These are phyloP conservation scores for Fusarium devonianum DNA, from an alignment of 2,329 filamentous ascomycete species.

Conservation along the genomic window DNA sequence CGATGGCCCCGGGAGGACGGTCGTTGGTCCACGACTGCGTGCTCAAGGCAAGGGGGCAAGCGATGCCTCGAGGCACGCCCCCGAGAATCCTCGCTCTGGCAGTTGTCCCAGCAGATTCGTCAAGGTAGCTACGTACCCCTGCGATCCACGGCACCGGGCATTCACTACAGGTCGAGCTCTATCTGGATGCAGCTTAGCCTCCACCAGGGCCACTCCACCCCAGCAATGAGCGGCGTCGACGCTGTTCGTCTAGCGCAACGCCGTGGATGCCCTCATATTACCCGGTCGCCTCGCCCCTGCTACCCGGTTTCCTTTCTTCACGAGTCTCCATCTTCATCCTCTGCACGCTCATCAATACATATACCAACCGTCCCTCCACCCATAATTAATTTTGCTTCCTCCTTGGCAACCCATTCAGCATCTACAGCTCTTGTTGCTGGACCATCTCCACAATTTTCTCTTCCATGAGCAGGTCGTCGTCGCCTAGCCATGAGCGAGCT, in stretches of 20 bases:
- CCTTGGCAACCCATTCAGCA: no score
- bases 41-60: background rate
- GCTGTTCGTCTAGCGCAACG: slow-evolving; percentile 40
- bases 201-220: slow-evolving; percentile 32
- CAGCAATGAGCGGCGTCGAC: slow-evolving; percentile 40
- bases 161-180: no score
- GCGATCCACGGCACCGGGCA: slow-evolving; percentile 20
- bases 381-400: no score
- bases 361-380: background rate
- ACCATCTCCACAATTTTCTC: background rate
- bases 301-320: slow-evolving; percentile 16
- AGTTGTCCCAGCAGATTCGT: background rate
- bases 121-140: no score
- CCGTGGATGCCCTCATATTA: slow-evolving; percentile 44
- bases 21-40: slow-evolving; percentile 16
- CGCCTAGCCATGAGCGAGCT: slow-evolving; percentile 36
- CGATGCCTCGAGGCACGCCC: slow-evolving; percentile 2
- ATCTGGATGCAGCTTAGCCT: slow-evolving; percentile 29
- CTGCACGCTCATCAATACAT: slow-evolving; percentile 1
- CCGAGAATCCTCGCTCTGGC: background rate
- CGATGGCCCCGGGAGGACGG: slow-evolving; percentile 28
- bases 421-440: background rate
- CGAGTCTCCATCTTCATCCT: slow-evolving; percentile 9
- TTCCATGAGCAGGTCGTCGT: slow-evolving; percentile 33
- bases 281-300: slow-evolving; percentile 33